Evolutionary conservation across 768 basidiomycete species (phyloP), one percentile per base, ranked within the genome.

Genomic region (Kwoniella sp.): DNA sequence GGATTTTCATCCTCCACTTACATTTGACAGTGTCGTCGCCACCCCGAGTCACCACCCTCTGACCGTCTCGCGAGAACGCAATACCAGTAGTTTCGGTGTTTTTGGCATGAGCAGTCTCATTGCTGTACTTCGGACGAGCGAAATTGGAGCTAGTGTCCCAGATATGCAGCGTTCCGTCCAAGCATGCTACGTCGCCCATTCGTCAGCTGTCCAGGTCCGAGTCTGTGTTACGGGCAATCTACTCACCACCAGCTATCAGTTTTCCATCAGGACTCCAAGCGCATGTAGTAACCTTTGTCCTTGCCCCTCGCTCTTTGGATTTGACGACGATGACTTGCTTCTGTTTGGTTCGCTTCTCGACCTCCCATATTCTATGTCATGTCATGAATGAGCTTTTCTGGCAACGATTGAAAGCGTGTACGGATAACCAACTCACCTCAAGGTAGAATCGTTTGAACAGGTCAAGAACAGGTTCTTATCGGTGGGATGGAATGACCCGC

Each of bases 321-420:
- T 92, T 93, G 65, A 93, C 89, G 14, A 96, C 91, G 63, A 99
- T 93, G 36, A 95, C 90, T 0, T 84, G 81, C 77, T 91, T 96
- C 68, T 95, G 91, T 75, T 96, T 95, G 44, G 89, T 83, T 72
- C 84, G 88, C 67, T 90, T 84, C 70, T 89, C 87, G 28, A 84
- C 82, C 63, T 98, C 87, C 95, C 95, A 99, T 74, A 99, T 87
- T 54, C 91, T 92, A 42, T 8, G 6, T 1, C 12, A 9, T 5
- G 22, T 7, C 22, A 25, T 6, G 1, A 22, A 25, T 42, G 31
- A 53, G 52, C 43, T 45, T 46, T 19, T 44, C 32, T 42, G 55
- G 31, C 25, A 2, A 2, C 5, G 29, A 1, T 19, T 14, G 32
- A 6, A 11, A 12, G 23, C 6, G 29, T 7, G 27, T n/a, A 4